Evolutionary conservation across 371 early-diverging fungal genomes (phyloP), one percentile per base, ranked within the genome.

Genomic region (Apophysomyces ossiformis): DNA sequence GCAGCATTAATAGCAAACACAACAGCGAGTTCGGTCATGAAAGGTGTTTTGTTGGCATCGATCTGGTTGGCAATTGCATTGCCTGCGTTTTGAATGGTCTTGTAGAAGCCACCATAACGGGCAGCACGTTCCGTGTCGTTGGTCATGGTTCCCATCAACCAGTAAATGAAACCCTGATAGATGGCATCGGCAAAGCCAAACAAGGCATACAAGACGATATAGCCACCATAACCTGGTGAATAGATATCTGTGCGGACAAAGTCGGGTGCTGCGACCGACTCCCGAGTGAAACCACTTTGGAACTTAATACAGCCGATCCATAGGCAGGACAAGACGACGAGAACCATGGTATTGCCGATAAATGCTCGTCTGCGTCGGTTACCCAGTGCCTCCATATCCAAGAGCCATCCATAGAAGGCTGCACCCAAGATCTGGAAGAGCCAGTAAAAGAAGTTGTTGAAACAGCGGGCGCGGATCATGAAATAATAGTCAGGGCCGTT

Each of bases 61-160:
- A 79, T 58, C 50, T 79, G 76, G 43, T 65, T 61, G 57, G 86
- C 78, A 63, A 90, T 70, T 61, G 92, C 92, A 46, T 78, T 84
- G 37, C 87, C 88, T 37, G 87, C 83, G 58, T 89, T 89, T 79
- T 93, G 93, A 68, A 92, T 85, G 41, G 90, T 90, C 85, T 93
- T 93, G 88, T 93, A 93, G 83, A 88, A 92, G 7, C 93, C 93
- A 65, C 89, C 89, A 66, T 90, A 92, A 59, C 90, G 81, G 15
- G 92, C 85, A 58, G 89, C 78, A 65, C 83, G 78, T 63, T 85
- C 87, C 73, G 84, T 84, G 72, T 91, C 87, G 72, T 89, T 89
- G 7, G 87, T 83, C 74, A 92, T 74, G 16, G 90, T 83, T 36
- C 91, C 91, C 75, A 90, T 85, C 45, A 90, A 65, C 90, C 91